Evolutionary conservation across 176 grass and related monocot genomes (phyloP), one percentile per base, ranked within the genome.

Genomic region (Hyparrhenia diplandra): DNA sequence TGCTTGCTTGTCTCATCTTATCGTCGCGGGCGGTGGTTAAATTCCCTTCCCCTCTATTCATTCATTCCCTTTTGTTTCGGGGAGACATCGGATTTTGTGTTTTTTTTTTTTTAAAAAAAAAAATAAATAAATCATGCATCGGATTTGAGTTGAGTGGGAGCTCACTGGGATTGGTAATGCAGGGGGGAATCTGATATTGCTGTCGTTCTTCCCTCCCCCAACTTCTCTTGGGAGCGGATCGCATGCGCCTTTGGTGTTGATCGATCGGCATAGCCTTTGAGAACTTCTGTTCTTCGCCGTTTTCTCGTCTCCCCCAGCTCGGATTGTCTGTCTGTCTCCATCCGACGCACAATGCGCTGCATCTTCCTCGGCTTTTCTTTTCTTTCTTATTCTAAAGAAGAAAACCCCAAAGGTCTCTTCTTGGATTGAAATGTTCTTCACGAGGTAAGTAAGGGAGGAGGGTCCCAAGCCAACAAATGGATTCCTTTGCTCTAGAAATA

Each of bases 101-200:
- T 32, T 41, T 40, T 40, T 40, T 40, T 40, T 40, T 40, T 40
- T n/a, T n/a, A n/a, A n/a, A n/a, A n/a, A n/a, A n/a, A n/a, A n/a
- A n/a, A n/a, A n/a, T n/a, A n/a, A n/a, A n/a, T 40, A 2, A 10
- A 40, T 40, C 37, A 40, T 40, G 36, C 39, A 18, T 27, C 71
- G 45, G 82, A 85, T 89, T 81, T 71, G 64, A 61, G 82, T 77
- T n/a, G 54, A 47, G 82, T 21, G n/a, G 57, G 55, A 18, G 37
- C 28, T 36, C 24, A 4, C 39, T 62, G 37, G 68, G 68, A 80
- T 47, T 64, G 36, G 49, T 84, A 80, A 84, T 79, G 81, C 2
- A 47, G 42, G 45, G 46, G 29, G 37, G 43, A 46, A 67, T 78
- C 64, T 37, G 83, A 66, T 57, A 82, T 58, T 71, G 41, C 28